These are phyloP conservation scores for Bolboschoenus planiculmis DNA, from an alignment of 176 grass and related monocot genomes.

Conservation along the genomic window DNA sequence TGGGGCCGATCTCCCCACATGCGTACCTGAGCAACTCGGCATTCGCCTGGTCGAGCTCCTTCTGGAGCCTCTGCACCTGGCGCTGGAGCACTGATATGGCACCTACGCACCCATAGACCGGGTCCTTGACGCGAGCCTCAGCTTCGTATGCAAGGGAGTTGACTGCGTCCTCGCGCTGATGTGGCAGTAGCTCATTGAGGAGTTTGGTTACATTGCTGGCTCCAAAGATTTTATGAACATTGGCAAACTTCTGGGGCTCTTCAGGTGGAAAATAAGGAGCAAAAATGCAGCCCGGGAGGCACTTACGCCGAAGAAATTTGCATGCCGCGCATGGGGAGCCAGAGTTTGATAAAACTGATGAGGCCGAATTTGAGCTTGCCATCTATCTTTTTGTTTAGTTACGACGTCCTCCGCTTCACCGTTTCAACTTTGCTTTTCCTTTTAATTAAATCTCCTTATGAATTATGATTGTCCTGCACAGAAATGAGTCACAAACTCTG, in stretches of 20 bases:
- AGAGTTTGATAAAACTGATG: background rate
- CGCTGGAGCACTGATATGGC: slow-evolving; percentile 25
- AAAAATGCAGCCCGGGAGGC: slow-evolving; percentile 24
- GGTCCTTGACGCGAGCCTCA: slow-evolving; percentile 17
- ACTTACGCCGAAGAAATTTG: slow-evolving; percentile 21
- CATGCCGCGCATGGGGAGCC: slow-evolving; percentile 23
- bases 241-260: slow-evolving; percentile 23
- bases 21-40: slow-evolving; percentile 17
- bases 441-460: background rate
- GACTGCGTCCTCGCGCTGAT: slow-evolving; percentile 23
- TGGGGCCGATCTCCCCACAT: slow-evolving; percentile 7
- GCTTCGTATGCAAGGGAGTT: slow-evolving; percentile 33
- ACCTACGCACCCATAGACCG: slow-evolving; percentile 24
- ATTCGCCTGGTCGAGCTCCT: slow-evolving; percentile 24
- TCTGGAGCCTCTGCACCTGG: slow-evolving; percentile 25
- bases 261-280: slow-evolving; percentile 25
- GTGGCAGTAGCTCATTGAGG: slow-evolving; percentile 24
- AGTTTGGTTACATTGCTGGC: slow-evolving; percentile 27
- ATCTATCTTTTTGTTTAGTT: background rate
- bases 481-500: background rate
- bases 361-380: slow-evolving; percentile 15
- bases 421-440: background rate
- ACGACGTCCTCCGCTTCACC: background rate
- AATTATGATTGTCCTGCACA: background rate
- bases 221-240: slow-evolving; percentile 24